Percentiles rank a stretch among this genome's conserved stretches.
These are phyloP conservation scores for Botrytis galanthina DNA, from an alignment of 2,329 filamentous ascomycete genomes.

Conservation along the genomic window DNA sequence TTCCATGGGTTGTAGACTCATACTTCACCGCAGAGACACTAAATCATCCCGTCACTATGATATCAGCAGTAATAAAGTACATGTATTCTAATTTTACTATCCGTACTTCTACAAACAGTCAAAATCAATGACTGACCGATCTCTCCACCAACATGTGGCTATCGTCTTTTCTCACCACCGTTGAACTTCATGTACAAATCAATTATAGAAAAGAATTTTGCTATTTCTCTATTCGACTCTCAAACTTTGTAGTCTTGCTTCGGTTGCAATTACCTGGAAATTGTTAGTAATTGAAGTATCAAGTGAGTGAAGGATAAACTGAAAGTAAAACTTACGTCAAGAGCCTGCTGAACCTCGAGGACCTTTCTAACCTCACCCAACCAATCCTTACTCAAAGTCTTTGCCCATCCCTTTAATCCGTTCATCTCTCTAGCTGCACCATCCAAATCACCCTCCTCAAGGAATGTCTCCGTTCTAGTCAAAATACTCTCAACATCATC, in stretches of 20 bases:
- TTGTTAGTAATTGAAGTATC: constrained; percentile 23
- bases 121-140: neutral
- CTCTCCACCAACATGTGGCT: neutral
- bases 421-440: constrained; percentile 95
- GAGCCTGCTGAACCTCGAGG: constrained; percentile 90
- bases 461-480: constrained; percentile 79
- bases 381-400: constrained; percentile 93
- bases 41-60: neutral
- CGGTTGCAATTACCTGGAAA: constrained; percentile 76
- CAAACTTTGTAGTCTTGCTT: constrained; percentile 85
- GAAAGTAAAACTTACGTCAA: constrained; percentile 72
- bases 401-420: constrained; percentile 86
- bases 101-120: constrained; percentile 18
- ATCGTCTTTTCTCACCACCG: neutral
- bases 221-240: constrained; percentile 63
- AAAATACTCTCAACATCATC: constrained; percentile 93
- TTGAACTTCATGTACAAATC: constrained; percentile 29
- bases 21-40: neutral
- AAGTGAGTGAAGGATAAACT: neutral
- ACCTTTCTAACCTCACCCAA: constrained; percentile 85
- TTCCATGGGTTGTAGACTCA: neutral
- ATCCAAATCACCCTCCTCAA: constrained; percentile 93
- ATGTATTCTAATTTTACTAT: constrained; percentile 17
- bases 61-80: constrained; percentile 1
- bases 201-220: constrained; percentile 20